A percentile compares a stretch with the other conserved stretches of the same genome.
Conservation (phyloP, 2,329 filamentous ascomycete genomes). For the Alternaria gaisen region DNA sequence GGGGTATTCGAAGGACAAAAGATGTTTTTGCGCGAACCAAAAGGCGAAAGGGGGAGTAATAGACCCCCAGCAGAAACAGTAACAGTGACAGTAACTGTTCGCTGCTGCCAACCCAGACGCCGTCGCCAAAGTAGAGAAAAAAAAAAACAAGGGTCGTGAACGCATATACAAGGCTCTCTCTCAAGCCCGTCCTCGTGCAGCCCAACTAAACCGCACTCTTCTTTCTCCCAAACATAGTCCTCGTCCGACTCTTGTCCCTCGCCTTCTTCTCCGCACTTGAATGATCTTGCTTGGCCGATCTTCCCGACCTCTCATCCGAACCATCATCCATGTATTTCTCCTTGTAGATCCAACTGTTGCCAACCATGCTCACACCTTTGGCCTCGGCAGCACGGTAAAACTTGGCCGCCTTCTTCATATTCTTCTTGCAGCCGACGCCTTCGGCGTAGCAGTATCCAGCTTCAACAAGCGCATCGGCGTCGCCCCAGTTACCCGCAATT, state of each 20-base stretch:
- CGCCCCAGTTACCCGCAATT: conserved; percentile 94
- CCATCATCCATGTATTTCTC: conserved; percentile 79
- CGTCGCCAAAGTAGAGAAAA: conserved; percentile 5
- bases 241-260: conserved; percentile 78
- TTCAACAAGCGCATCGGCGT: conserved; percentile 91
- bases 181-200: background rate
- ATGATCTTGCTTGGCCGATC: conserved; percentile 42
- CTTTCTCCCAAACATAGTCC: conserved; percentile 75
- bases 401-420: conserved; percentile 90
- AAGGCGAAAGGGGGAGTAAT: conserved; percentile 8
- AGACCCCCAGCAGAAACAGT: no score
- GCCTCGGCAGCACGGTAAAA: conserved; percentile 91
- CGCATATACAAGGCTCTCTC: conserved; percentile 39
- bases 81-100: no score
- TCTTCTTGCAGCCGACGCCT: conserved; percentile 93
- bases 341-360: conserved; percentile 99
- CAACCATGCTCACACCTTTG: conserved; percentile 96
- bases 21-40: background rate
- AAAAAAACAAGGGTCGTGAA: conserved; percentile 42
- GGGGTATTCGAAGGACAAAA: background rate
- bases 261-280: conserved; percentile 63
- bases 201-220: conserved; percentile 49
- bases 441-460: conserved; percentile 96
- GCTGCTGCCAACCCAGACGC: no score
- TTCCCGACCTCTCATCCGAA: conserved; percentile 53